Percentiles rank a stretch among this genome's conserved stretches.
Evolutionary conservation across 2,329 filamentous ascomycete species (phyloP).

Genomic region (Pyricularia sp.): DNA sequence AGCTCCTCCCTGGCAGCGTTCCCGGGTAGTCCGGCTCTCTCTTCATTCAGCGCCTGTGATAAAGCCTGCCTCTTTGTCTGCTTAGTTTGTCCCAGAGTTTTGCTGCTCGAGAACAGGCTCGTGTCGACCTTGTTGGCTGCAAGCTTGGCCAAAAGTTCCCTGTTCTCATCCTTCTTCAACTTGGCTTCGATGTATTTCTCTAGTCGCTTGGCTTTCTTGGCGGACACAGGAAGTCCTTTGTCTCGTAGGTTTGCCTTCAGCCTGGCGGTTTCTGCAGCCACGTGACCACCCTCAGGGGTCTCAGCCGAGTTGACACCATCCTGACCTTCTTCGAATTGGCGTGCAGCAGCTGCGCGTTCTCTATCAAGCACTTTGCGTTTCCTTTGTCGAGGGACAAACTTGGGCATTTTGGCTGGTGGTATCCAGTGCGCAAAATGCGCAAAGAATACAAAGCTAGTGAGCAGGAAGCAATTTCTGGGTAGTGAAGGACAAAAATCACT

Average conservation of each 20-base stretch:
- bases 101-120: constrained; percentile 68
- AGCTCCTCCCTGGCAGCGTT: neutral
- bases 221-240: constrained; percentile 45
- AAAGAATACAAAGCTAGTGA: neutral
- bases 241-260: constrained; percentile 45
- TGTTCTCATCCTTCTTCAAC: constrained; percentile 86
- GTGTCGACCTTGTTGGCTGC: constrained; percentile 74
- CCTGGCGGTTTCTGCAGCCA: constrained; percentile 12
- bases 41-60: constrained; percentile 44
- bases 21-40: constrained; percentile 15
- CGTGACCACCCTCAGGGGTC: constrained; percentile 29
- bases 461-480: neutral
- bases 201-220: constrained; percentile 57
- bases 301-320: constrained; percentile 26
- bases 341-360: constrained; percentile 29
- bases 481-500: neutral
- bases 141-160: constrained; percentile 74
- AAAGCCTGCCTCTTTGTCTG: constrained; percentile 65
- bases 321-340: constrained; percentile 14
- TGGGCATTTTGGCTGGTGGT: constrained; percentile 9
- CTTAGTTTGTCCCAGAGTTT: constrained; percentile 61
- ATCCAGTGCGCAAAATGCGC: neutral
- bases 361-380: constrained; percentile 63
- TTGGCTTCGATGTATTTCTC: constrained; percentile 78
- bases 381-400: constrained; percentile 54